phyloP scores from a whole-genome alignment of 805 yeast genomes.

The Hanseniaspora singularis region DNA sequence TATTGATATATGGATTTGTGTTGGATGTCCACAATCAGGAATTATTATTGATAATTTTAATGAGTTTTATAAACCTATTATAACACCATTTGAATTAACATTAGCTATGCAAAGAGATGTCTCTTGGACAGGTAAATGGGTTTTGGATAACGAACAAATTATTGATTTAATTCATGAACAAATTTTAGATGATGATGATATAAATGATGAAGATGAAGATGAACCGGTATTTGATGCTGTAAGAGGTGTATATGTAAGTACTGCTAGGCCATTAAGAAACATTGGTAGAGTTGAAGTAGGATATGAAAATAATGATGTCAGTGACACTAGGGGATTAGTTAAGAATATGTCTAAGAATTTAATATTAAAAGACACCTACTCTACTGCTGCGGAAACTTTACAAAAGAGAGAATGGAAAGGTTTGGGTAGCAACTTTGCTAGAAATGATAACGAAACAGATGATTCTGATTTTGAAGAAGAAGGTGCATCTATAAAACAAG shows the following conservation, averaged over 20 bases:
- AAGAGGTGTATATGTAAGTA: constrained; percentile 60
- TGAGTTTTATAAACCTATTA: constrained; percentile 79
- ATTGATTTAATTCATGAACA: constrained; percentile 30
- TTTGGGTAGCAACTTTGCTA: constrained; percentile 67
- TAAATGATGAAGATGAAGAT: constrained; percentile 32
- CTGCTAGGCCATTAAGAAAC: constrained; percentile 65
- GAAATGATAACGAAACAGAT: constrained; percentile 27
- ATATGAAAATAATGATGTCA: constrained; percentile 24
- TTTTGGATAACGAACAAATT: constrained; percentile 59
- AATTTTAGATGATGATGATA: constrained; percentile 22
- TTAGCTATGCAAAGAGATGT: constrained; percentile 67
- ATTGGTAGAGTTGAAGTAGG: constrained; percentile 54
- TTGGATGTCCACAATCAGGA: constrained; percentile 93
- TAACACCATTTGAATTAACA: constrained; percentile 84
- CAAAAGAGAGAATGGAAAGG: constrained; percentile 80
- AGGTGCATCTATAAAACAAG: constrained; percentile 78
- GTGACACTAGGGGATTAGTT: constrained; percentile 36
- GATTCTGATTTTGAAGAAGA: constrained; percentile 34
- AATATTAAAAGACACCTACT: constrained; percentile 62
- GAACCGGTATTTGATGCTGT: constrained; percentile 84
- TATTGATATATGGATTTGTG: constrained; percentile 86
- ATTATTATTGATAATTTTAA: constrained; percentile 66
- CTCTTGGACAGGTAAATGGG: constrained; percentile 91
- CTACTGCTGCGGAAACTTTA: constrained; percentile 72
- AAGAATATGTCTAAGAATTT: constrained; percentile 47